phyloP scores from a whole-genome alignment of 352 stramenopile genomes.

The Globisporangium cystogenes region DNA sequence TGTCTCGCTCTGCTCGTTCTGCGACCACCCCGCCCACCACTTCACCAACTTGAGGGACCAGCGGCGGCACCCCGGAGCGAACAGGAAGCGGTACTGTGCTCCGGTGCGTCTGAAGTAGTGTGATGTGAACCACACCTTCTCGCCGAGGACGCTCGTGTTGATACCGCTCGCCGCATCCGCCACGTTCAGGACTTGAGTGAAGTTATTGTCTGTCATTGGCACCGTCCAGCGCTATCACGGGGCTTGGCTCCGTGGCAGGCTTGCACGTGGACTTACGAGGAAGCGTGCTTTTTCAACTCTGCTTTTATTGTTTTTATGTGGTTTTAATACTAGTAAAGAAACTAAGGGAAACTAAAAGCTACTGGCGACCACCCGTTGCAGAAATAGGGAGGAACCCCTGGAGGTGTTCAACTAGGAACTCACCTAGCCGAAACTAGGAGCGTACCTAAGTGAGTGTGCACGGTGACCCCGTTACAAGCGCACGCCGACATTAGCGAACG shows the following conservation, averaged over 20 bases:
- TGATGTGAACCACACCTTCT: constrained; percentile 7
- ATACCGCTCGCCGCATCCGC: not conserved
- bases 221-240: too few relatives aligned
- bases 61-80: not conserved
- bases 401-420: too few relatives aligned
- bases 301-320: too few relatives aligned
- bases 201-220: not conserved
- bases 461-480: not conserved
- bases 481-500: not conserved
- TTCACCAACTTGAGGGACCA: constrained; percentile 17
- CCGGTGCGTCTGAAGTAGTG: constrained; percentile 10
- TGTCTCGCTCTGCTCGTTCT: constrained; percentile 11
- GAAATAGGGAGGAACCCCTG: too few relatives aligned
- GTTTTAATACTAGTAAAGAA: too few relatives aligned
- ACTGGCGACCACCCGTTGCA: too few relatives aligned
- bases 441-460: too few relatives aligned
- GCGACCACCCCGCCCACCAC: constrained; percentile 10
- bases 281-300: too few relatives aligned
- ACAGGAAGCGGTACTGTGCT: constrained; percentile 12
- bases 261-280: too few relatives aligned
- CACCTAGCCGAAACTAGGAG: too few relatives aligned
- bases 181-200: not conserved
- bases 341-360: too few relatives aligned
- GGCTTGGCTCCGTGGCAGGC: too few relatives aligned
- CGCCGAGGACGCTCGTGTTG: constrained; percentile 4